Conservation (phyloP, 805 yeast species). For the Metschnikowia orientalis region DNA sequence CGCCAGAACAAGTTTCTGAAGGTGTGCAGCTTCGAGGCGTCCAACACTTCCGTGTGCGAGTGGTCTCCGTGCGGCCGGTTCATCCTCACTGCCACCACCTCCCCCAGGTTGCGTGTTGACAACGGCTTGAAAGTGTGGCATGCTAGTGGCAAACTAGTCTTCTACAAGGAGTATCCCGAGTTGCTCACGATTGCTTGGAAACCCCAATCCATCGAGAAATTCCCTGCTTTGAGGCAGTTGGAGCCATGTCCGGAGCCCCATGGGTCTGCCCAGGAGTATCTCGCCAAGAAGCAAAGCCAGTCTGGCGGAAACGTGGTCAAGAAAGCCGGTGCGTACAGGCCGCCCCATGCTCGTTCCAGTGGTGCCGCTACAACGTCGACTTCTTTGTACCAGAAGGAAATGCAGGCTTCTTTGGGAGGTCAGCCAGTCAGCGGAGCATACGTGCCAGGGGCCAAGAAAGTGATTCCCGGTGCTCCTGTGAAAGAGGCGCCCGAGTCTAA, state of each 20-base stretch:
- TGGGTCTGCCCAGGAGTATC: slow-evolving; percentile 58
- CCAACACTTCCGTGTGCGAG: slow-evolving; percentile 93
- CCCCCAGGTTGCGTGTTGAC: slow-evolving; percentile 95
- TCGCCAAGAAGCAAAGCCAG: slow-evolving; percentile 38
- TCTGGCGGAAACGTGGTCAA: slow-evolving; percentile 32
- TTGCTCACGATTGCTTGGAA: slow-evolving; percentile 82
- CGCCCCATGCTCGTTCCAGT: slow-evolving; percentile 82
- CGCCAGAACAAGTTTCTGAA: slow-evolving; percentile 80
- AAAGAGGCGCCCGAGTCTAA: slow-evolving; percentile 48
- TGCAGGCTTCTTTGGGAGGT: slow-evolving; percentile 22
- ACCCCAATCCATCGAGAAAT: slow-evolving; percentile 51
- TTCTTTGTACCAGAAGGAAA: slow-evolving; percentile 57
- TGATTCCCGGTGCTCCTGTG: slow-evolving; percentile 53
- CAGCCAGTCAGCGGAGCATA: slow-evolving; percentile 17
- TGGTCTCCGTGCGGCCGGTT: slow-evolving; percentile 98
- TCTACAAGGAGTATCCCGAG: slow-evolving; percentile 75
- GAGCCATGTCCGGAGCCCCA: slow-evolving; percentile 67
- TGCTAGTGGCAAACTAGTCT: slow-evolving; percentile 76
- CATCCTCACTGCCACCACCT: slow-evolving; percentile 91
- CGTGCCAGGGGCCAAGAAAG: slow-evolving; percentile 27
- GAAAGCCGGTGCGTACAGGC: slow-evolving; percentile 89
- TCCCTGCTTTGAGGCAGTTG: slow-evolving; percentile 49
- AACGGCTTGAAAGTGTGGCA: slow-evolving; percentile 95
- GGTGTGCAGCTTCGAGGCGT: slow-evolving; percentile 78
- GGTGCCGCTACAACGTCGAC: slow-evolving; percentile 36